Base-by-base conservation (phyloP, 257 asterid species). In the Solanum commersonii region DNA sequence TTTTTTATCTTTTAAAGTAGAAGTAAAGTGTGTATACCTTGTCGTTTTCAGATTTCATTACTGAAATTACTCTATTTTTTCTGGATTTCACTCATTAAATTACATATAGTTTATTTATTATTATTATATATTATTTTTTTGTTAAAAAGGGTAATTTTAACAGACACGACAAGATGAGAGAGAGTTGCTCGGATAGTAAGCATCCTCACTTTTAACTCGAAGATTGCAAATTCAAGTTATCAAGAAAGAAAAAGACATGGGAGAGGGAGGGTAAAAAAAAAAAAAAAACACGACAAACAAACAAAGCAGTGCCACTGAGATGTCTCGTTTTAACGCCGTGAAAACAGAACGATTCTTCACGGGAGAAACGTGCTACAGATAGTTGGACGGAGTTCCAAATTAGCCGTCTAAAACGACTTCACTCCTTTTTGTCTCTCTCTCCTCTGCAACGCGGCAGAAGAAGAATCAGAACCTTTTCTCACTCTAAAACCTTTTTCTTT, bases 381-480 rank as follows among this genome's bases (percentile, higher is more conserved):
- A 84, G 60, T 83, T 88, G 83, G 88, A 95, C 95, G 92, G 87
- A 88, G 91, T 93, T 89, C 82, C 71, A 71, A 40, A 68, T 9
- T 25, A 90, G 88, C 90, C 89, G 91, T 91, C 91, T 87, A 88
- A 87, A 89, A 74, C 89, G 87, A 87, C 89, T 76, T 38, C 90
- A 83, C 90, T 14, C 15, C 78, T 88, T 77, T 86, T 88, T 68
- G 42, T 91, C 85, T 87, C 89, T 68, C 72, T 79, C 89, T 87
- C 89, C 33, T 52, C 89, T 65, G 86, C 86, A 63, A 74, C 88
- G 68, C 87, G 70, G 65, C 88, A 56, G 91, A 72, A 86, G 93
- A 84, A 90, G 94, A 89, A 87, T 90, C 93, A 83, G 72, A 91
- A 87, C 91, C 77, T 88, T 90, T 86, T 90, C 91, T 88, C 92